Evolutionary conservation across 495 filamentous ascomycete species (phyloP).

Genomic region (Annulohypoxylon maeteangense): DNA sequence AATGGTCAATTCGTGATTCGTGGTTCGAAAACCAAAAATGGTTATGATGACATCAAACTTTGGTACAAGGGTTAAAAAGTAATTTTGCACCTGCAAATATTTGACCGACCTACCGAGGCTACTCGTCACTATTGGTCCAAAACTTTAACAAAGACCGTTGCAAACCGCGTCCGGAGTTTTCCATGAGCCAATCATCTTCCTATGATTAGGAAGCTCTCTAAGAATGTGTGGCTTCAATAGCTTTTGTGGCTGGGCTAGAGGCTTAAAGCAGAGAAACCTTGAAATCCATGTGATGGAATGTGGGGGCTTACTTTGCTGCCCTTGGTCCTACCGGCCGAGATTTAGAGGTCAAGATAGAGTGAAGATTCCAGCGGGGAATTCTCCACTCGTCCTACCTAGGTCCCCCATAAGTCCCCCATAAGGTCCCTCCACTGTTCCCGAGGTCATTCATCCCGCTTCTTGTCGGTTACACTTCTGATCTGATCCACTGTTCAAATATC

Average conservation of each 20-base stretch:
- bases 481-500: background rate
- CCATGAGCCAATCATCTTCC: slow-evolving; percentile 31
- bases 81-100: slow-evolving; percentile 6
- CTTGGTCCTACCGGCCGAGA: background rate
- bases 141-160: slow-evolving; percentile 25
- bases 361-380: background rate
- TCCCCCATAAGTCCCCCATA: background rate
- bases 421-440: background rate
- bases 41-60: slow-evolving; percentile 39
- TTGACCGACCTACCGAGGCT: slow-evolving; percentile 36
- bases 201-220: slow-evolving; percentile 29
- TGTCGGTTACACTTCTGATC: background rate
- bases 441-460: background rate
- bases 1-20: slow-evolving; percentile 9
- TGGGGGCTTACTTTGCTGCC: background rate
- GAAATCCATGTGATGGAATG: background rate
- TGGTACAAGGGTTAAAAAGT: slow-evolving; percentile 18
- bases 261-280: no score
- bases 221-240: slow-evolving; percentile 4
- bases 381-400: background rate
- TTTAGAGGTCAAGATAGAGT: background rate
- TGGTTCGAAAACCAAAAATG: background rate
- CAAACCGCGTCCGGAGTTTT: slow-evolving; percentile 35
- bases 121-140: slow-evolving; percentile 28
- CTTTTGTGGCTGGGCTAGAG: background rate